Evolutionary conservation across 1,139 yeast genomes (phyloP).

Genomic region (Pichia sp.): DNA sequence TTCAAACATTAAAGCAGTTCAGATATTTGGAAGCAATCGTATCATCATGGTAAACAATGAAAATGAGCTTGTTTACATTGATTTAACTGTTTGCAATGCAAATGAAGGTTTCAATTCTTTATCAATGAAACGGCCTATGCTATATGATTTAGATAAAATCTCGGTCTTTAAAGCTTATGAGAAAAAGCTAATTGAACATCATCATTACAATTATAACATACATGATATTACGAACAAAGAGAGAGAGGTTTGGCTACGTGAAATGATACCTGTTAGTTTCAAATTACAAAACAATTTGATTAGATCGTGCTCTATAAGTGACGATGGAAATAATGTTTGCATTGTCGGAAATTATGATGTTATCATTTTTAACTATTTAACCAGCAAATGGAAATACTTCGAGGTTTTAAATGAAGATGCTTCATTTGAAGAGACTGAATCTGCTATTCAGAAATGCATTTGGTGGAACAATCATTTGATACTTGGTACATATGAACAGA

Average conservation of each 20-base stretch:
- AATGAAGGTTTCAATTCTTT: slow-evolving; percentile 22
- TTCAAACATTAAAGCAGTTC: slow-evolving; percentile 19
- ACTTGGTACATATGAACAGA: slow-evolving; percentile 18
- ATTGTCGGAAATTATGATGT: slow-evolving; percentile 31
- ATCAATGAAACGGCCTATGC: slow-evolving; percentile 27
- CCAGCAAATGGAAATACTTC: slow-evolving; percentile 31
- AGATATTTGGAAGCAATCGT: slow-evolving; percentile 19
- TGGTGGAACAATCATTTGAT: slow-evolving; percentile 29
- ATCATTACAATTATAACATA: slow-evolving; percentile 17
- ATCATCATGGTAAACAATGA: slow-evolving; percentile 20
- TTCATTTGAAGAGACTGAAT: slow-evolving; percentile 23
- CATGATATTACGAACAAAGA: slow-evolving; percentile 24
- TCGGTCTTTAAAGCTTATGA: slow-evolving; percentile 28
- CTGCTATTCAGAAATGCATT: slow-evolving; percentile 22
- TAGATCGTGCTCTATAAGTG: slow-evolving; percentile 27
- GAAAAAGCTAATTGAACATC: slow-evolving; percentile 26
- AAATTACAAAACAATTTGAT: slow-evolving; percentile 24
- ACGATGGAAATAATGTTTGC: slow-evolving; percentile 32
- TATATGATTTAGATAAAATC: slow-evolving; percentile 22
- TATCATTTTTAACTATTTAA: slow-evolving; percentile 25
- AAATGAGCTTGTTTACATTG: slow-evolving; percentile 19
- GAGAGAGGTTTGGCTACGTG: slow-evolving; percentile 26
- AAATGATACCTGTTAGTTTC: slow-evolving; percentile 25
- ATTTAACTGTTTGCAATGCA: slow-evolving; percentile 22
- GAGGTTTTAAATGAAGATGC: slow-evolving; percentile 22